Evolutionary conservation across 1,139 yeast genomes (phyloP).

Genomic region (Candida pseudoviswanathii): DNA sequence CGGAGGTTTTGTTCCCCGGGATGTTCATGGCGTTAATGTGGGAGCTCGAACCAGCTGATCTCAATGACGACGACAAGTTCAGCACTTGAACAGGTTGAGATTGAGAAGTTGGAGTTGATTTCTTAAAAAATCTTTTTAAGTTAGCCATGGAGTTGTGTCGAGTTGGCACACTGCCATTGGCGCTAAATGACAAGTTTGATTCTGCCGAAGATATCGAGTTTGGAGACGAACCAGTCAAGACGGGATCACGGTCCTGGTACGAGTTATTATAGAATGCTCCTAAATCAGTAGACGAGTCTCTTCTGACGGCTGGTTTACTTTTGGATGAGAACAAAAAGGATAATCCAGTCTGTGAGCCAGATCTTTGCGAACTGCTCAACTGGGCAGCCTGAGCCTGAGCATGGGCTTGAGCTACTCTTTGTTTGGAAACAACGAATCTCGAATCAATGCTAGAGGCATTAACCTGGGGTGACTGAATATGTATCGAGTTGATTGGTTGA

Average conservation of each 20-base stretch:
- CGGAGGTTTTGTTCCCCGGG: slow-evolving; percentile 17
- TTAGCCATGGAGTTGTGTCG: slow-evolving; percentile 78
- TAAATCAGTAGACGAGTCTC: slow-evolving; percentile 43
- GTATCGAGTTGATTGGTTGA: slow-evolving; percentile 60
- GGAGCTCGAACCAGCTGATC: slow-evolving; percentile 26
- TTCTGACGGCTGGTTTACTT: slow-evolving; percentile 31
- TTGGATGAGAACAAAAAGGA: slow-evolving; percentile 43
- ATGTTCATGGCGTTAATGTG: slow-evolving; percentile 16
- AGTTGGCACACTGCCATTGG: slow-evolving; percentile 21
- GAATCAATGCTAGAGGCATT: slow-evolving; percentile 60
- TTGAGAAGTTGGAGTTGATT: slow-evolving; percentile 36
- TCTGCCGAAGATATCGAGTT: slow-evolving; percentile 40
- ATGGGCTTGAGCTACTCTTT: slow-evolving; percentile 63
- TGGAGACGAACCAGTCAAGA: slow-evolving; percentile 38
- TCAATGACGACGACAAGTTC: slow-evolving; percentile 44
- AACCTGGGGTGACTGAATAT: slow-evolving; percentile 71
- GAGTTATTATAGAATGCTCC: slow-evolving; percentile 49
- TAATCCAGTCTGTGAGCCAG: slow-evolving; percentile 53
- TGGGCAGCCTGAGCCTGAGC: slow-evolving; percentile 33
- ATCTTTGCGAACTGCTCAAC: slow-evolving; percentile 34
- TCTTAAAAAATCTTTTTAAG: slow-evolving; percentile 61
- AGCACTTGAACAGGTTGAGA: slow-evolving; percentile 30
- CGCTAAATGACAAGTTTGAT: slow-evolving; percentile 25
- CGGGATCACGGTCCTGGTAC: slow-evolving; percentile 28
- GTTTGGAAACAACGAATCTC: slow-evolving; percentile 72